Conservation (phyloP, 805 yeast species). For the Pichia paraexigua region DNA sequence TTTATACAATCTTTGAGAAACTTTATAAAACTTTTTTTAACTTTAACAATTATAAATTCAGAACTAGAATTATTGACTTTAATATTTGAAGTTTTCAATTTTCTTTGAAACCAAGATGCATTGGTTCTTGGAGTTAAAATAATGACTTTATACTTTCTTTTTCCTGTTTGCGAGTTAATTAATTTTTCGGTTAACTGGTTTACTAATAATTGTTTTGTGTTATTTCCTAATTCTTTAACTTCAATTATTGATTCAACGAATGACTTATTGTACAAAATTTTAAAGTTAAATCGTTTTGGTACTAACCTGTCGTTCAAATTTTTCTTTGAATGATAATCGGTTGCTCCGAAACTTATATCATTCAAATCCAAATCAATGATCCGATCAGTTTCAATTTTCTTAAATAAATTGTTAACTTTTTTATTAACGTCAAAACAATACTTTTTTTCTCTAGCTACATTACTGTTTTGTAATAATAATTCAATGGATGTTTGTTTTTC, state of each 20-base stretch:
- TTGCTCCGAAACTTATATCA: not conserved
- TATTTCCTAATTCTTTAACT: no score
- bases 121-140: slow-evolving; percentile 5
- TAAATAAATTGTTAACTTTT: not conserved
- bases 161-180: not conserved
- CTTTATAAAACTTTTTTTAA: not conserved
- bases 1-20: not conserved
- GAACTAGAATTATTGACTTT: not conserved
- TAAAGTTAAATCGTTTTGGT: not conserved
- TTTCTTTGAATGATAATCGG: not conserved
- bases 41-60: slow-evolving; percentile 1
- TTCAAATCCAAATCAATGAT: not conserved
- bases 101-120: slow-evolving; percentile 8
- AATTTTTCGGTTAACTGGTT: not conserved
- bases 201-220: not conserved
- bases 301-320: not conserved
- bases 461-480: not conserved
- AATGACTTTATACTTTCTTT: slow-evolving; percentile 2
- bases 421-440: not conserved
- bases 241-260: not conserved
- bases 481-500: not conserved
- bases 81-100: not conserved
- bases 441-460: not conserved
- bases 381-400: not conserved
- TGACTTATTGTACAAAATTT: not conserved